Percentiles rank a stretch among this genome's conserved stretches.
Conservation (phyloP, 1,284 basidiomycete genomes). For the Thecaphora thlaspeos region DNA sequence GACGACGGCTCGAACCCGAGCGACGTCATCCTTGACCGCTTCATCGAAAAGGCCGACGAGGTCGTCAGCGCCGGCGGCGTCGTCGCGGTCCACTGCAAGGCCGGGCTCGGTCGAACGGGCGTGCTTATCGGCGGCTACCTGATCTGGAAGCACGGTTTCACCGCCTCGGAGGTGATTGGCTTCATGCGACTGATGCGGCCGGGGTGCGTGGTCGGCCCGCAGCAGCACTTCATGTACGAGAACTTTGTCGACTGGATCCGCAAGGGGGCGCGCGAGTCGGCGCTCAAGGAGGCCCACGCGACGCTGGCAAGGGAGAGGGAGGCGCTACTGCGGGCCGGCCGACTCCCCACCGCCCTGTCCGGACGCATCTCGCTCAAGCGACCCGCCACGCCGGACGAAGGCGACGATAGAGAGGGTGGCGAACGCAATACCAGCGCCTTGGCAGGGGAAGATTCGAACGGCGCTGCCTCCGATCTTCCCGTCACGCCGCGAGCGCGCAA, state of each 20-base stretch:
- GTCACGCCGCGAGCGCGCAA: slow-evolving; percentile 16
- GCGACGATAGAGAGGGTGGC: too few relatives aligned
- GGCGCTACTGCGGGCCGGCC: not conserved
- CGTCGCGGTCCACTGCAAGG: slow-evolving; percentile 85
- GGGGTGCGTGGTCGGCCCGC: slow-evolving; percentile 84
- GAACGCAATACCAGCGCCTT: too few relatives aligned
- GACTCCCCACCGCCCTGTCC: not conserved
- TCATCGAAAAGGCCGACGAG: slow-evolving; percentile 79
- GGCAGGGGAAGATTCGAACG: too few relatives aligned
- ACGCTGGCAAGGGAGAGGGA: slow-evolving; percentile 10
- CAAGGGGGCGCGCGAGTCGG: slow-evolving; percentile 45
- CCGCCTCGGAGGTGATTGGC: slow-evolving; percentile 93
- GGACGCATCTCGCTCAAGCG: slow-evolving; percentile 2
- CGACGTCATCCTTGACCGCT: slow-evolving; percentile 86
- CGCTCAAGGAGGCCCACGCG: slow-evolving; percentile 18
- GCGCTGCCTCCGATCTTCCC: too few relatives aligned
- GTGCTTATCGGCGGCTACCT: slow-evolving; percentile 90
- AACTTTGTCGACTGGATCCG: slow-evolving; percentile 59
- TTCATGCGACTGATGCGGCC: slow-evolving; percentile 98
- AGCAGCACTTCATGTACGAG: slow-evolving; percentile 88
- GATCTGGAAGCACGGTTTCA: slow-evolving; percentile 99
- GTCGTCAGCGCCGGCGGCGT: slow-evolving; percentile 75
- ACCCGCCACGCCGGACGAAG: slow-evolving; percentile 12
- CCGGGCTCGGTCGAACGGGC: slow-evolving; percentile 86
- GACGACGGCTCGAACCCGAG: slow-evolving; percentile 98